A percentile compares a stretch with the other conserved stretches of the same genome.
phyloP scores from a whole-genome alignment of 805 yeast genomes.

The Candida boidinii region DNA sequence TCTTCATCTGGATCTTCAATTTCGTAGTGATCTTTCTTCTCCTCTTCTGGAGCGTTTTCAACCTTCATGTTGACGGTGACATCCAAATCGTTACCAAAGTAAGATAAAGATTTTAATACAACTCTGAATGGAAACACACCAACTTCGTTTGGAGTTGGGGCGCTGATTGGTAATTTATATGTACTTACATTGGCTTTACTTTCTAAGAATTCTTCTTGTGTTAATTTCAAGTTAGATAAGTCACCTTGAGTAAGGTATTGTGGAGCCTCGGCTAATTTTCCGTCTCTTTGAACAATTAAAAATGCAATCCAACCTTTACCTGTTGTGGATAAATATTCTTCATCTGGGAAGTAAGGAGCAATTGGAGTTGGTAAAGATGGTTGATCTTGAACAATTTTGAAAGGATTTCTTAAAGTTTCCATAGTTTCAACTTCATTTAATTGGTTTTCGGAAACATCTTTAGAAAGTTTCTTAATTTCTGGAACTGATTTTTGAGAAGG shows the following conservation, averaged over 20 bases:
- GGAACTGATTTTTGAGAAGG: conserved; percentile 57
- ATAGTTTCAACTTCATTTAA: conserved; percentile 51
- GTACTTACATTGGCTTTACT: conserved; percentile 51
- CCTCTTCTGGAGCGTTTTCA: conserved; percentile 43
- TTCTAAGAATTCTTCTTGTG: conserved; percentile 39
- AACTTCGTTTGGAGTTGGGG: conserved; percentile 67
- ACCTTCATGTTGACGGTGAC: conserved; percentile 68
- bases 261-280: conserved; percentile 68
- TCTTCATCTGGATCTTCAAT: conserved; percentile 72
- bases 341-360: conserved; percentile 71
- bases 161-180: conserved; percentile 62
- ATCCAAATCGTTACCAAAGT: conserved; percentile 76
- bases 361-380: conserved; percentile 60
- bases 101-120: conserved; percentile 61
- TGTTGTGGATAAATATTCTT: conserved; percentile 23
- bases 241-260: conserved; percentile 42
- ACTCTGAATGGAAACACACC: conserved; percentile 67
- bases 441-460: conserved; percentile 22
- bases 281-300: conserved; percentile 67
- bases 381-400: conserved; percentile 52
- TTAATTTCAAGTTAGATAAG: conserved; percentile 43
- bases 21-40: conserved; percentile 37
- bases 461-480: conserved; percentile 29
- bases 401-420: conserved; percentile 67
- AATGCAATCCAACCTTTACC: conserved; percentile 56